These are phyloP conservation scores for Bipolaris zeicola DNA, from an alignment of 2,329 filamentous ascomycete genomes.

Conservation along the genomic window DNA sequence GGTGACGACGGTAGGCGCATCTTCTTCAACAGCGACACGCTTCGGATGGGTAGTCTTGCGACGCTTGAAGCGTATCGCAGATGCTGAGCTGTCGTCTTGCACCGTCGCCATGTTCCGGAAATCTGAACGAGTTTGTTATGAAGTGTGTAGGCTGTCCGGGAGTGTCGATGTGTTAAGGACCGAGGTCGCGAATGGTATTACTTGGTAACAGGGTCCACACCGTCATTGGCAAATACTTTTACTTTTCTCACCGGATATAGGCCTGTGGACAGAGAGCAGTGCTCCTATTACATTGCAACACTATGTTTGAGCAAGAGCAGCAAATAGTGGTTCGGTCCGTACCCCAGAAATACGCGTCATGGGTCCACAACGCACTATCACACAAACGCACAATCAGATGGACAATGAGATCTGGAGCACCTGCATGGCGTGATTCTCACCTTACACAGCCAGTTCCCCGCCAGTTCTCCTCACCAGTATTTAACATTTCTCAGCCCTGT, in stretches of 20 bases:
- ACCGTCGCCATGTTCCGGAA: constrained; percentile 20
- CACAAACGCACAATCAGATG: constrained; percentile 7
- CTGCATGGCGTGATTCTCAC: constrained; percentile 38
- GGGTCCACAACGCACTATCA: neutral
- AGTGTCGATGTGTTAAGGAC: neutral
- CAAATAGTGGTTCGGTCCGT: neutral
- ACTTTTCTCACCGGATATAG: neutral
- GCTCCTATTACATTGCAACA: neutral
- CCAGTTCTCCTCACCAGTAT: neutral
- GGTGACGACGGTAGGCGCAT: constrained; percentile 5
- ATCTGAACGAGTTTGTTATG: constrained; percentile 2
- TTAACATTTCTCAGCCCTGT: neutral
- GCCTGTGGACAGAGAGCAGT: neutral
- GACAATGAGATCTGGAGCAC: constrained; percentile 3
- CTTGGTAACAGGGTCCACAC: neutral
- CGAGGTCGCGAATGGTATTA: constrained; percentile 6
- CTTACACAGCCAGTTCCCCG: constrained; percentile 17
- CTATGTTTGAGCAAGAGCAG: neutral
- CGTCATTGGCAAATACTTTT: constrained; percentile 5
- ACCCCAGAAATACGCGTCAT: neutral
- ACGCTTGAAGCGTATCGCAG: constrained; percentile 39
- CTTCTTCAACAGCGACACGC: constrained; percentile 25
- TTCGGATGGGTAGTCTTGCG: constrained; percentile 38
- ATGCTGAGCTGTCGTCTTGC: constrained; percentile 20
- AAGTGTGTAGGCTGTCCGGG: neutral